These are phyloP conservation scores for Vararia minispora DNA, from an alignment of 768 basidiomycete species.

Conservation along the genomic window DNA sequence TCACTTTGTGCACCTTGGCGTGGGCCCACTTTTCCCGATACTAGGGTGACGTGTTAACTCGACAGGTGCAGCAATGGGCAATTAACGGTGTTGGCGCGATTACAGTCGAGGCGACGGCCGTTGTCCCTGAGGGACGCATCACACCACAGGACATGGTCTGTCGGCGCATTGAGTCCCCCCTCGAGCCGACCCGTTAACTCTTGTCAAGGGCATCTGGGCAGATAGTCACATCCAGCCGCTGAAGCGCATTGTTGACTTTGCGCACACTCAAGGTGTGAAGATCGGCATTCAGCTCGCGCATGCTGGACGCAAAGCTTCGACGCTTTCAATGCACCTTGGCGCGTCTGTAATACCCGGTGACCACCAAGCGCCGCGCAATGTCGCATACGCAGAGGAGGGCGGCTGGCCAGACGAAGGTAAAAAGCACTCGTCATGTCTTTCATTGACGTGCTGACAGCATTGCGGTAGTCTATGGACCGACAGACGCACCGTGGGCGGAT, in stretches of 20 bases:
- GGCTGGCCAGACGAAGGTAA: slow-evolving; percentile 64
- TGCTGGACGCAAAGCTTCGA: slow-evolving; percentile 67
- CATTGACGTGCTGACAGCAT: background rate
- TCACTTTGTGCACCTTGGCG: slow-evolving; percentile 8
- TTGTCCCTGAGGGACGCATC: slow-evolving; percentile 52
- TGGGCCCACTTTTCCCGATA: background rate
- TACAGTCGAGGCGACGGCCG: slow-evolving; percentile 56
- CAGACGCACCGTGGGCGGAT: slow-evolving; percentile 41
- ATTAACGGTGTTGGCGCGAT: slow-evolving; percentile 46
- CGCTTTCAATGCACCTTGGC: too few species aligned
- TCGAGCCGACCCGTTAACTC: too few species aligned
- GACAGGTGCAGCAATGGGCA: slow-evolving; percentile 19
- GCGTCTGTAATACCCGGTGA: too few species aligned
- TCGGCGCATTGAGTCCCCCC: too few species aligned
- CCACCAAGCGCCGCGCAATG: too few species aligned
- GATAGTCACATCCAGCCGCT: slow-evolving; percentile 41
- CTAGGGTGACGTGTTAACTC: background rate
- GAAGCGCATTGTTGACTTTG: slow-evolving; percentile 51
- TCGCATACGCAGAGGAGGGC: slow-evolving; percentile 36
- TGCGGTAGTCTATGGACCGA: slow-evolving; percentile 48
- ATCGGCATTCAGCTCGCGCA: slow-evolving; percentile 70
- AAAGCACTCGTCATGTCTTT: background rate
- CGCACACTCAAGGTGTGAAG: slow-evolving; percentile 59
- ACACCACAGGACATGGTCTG: slow-evolving; percentile 44
- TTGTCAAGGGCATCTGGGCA: slow-evolving; percentile 60